Conservation (phyloP, 148 eudicot genomes). For the Amaranthus cruentus region DNA sequence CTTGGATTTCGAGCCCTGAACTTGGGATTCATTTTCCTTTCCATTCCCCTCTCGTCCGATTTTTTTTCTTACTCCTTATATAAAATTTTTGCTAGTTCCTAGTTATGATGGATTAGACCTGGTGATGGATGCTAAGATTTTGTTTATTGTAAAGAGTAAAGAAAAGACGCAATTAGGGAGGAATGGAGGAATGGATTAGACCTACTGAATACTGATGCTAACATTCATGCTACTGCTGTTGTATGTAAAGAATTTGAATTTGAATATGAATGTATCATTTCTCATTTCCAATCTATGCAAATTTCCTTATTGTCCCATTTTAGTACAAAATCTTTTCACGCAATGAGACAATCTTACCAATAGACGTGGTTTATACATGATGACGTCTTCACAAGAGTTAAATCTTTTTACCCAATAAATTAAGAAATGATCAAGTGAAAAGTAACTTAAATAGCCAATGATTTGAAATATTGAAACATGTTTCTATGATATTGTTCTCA, state of each 20-base stretch:
- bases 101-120: slow-evolving; percentile 13
- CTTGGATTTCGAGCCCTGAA: slow-evolving; percentile 16
- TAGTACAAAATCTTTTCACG: too few species aligned
- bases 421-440: too few species aligned
- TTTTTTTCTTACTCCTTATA: background rate
- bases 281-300: background rate
- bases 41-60: background rate
- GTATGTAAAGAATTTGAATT: slow-evolving; percentile 16
- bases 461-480: too few species aligned
- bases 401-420: too few species aligned
- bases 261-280: background rate
- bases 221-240: slow-evolving; percentile 6
- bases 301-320: too few species aligned
- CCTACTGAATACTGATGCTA: slow-evolving; percentile 11
- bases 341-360: too few species aligned
- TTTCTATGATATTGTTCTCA: too few species aligned
- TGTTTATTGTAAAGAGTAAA: slow-evolving; percentile 21
- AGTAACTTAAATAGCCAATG: too few species aligned
- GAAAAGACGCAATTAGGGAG: background rate
- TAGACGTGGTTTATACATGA: too few species aligned
- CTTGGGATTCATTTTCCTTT: slow-evolving; percentile 6
- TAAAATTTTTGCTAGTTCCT: background rate
- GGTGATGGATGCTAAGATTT: slow-evolving; percentile 18
- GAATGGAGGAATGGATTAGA: background rate
- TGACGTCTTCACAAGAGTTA: too few species aligned